Evolutionary conservation across 148 eudicot genomes (phyloP).

Genomic region (Rhododendron henanense): DNA sequence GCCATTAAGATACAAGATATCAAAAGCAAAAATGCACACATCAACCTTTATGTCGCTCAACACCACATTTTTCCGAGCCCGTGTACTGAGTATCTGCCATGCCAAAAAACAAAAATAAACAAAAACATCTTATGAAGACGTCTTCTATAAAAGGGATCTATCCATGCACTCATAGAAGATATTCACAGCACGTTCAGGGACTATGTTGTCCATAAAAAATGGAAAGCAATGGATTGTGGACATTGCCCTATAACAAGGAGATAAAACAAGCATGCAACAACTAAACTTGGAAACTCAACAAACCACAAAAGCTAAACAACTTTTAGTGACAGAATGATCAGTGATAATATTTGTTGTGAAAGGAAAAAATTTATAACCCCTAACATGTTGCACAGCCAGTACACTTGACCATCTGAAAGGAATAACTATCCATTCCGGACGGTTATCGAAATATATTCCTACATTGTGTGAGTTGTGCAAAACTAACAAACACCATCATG

Average conservation of each 20-base stretch:
- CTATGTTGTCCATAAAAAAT: not conserved
- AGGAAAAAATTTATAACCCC: not conserved
- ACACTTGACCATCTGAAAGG: not conserved
- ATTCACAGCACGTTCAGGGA: not conserved
- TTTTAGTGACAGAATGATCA: not conserved
- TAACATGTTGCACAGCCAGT: not conserved
- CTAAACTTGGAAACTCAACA: not conserved
- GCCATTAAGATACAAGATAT: conserved; percentile 78
- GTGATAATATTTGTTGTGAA: too few relatives aligned
- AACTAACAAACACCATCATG: not conserved
- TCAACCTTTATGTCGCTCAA: conserved; percentile 82
- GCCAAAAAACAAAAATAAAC: not conserved
- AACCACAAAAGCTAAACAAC: not conserved
- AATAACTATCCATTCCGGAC: not conserved
- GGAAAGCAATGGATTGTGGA: not conserved
- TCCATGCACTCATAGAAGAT: not conserved
- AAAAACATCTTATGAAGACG: not conserved
- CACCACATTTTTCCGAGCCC: conserved; percentile 92
- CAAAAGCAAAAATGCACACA: conserved; percentile 88
- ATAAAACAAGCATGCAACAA: not conserved
- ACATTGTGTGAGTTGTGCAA: not conserved
- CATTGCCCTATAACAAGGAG: not conserved
- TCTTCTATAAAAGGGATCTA: not conserved
- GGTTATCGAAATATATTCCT: not conserved
- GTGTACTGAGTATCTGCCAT: conserved; percentile 73